Evolutionary conservation across 208 protist species (phyloP).

Genomic region (Angomonas ambiguus): DNA sequence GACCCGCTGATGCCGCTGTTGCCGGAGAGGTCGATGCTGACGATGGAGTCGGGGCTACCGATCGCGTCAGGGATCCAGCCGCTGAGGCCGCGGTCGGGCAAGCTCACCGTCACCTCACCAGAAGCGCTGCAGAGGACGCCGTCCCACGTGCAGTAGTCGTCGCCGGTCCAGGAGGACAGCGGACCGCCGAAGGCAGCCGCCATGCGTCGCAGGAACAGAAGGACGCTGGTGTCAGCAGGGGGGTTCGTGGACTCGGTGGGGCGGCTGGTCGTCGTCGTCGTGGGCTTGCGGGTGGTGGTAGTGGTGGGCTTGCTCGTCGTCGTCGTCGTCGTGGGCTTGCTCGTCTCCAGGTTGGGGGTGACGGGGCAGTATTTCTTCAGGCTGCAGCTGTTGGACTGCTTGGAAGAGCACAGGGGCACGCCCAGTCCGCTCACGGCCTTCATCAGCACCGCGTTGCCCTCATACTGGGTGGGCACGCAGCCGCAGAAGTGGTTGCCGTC

Average conservation of each 20-base stretch:
- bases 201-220: constrained; percentile 7
- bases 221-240: no score
- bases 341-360: background rate
- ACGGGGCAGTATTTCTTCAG: background rate
- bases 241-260: background rate
- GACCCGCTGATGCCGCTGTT: constrained; percentile 14
- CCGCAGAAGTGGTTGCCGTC: constrained; percentile 18
- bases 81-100: constrained; percentile 14
- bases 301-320: background rate
- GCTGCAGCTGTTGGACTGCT: constrained; percentile 3
- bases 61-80: constrained; percentile 14
- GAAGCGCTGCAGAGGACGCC: constrained; percentile 20
- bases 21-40: constrained; percentile 22
- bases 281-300: background rate
- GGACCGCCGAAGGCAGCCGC: background rate
- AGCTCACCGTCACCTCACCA: constrained; percentile 15
- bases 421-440: constrained; percentile 2
- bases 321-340: background rate
- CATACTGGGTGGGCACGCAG: constrained; percentile 13
- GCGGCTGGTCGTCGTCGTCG: background rate
- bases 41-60: background rate
- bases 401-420: constrained; percentile 6
- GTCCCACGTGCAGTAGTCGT: constrained; percentile 11
- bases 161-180: constrained; percentile 1
- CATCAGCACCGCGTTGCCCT: constrained; percentile 14